Conservation (phyloP, 768 basidiomycete genomes). For the Psilocybe subaeruginosa region DNA sequence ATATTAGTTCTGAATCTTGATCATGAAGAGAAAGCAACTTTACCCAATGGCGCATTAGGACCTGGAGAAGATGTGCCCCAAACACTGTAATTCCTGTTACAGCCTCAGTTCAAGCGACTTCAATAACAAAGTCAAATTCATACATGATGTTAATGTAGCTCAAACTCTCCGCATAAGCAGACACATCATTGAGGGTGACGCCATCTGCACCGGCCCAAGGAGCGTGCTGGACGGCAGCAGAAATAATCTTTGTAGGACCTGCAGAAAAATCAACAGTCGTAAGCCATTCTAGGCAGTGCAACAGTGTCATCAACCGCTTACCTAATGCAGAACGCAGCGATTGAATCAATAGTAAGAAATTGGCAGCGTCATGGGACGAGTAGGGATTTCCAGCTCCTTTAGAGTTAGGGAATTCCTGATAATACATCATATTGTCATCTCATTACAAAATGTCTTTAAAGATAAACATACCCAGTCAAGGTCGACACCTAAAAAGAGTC, state of each 20-base stretch:
- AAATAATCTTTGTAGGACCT: conserved; percentile 62
- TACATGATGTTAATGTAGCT: conserved; percentile 72
- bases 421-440: background rate
- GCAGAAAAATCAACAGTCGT: background rate
- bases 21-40: background rate
- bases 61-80: conserved; percentile 65
- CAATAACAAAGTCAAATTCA: background rate
- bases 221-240: conserved; percentile 67
- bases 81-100: conserved; percentile 73
- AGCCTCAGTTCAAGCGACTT: conserved; percentile 12
- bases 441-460: background rate
- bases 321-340: conserved; percentile 59
- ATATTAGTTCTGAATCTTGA: background rate
- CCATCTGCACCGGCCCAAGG: conserved; percentile 68
- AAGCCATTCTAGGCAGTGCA: background rate
- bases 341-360: conserved; percentile 62
- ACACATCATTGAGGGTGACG: conserved; percentile 60
- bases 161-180: conserved; percentile 62
- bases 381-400: conserved; percentile 61
- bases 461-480: conserved; percentile 56
- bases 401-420: conserved; percentile 72
- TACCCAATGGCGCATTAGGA: conserved; percentile 66
- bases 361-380: conserved; percentile 58
- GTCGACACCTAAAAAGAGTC: conserved; percentile 32
- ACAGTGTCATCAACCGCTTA: background rate